Conservation (phyloP, 768 basidiomycete species). For the Lactarius quietus region DNA sequence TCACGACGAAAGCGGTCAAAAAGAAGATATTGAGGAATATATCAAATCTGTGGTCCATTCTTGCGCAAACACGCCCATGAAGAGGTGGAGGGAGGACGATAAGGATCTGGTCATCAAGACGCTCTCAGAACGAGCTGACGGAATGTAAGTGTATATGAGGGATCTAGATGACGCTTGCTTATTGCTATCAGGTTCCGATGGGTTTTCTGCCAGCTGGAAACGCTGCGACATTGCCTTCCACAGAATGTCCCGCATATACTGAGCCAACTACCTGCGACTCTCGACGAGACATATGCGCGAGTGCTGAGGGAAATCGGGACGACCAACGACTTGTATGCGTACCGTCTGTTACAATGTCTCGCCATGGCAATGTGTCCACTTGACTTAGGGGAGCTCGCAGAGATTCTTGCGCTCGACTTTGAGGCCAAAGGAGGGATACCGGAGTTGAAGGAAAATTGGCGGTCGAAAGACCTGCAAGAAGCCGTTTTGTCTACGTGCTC, state of each 20-base stretch:
- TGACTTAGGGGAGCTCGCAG: background rate
- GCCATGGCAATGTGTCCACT: background rate
- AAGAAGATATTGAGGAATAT: background rate
- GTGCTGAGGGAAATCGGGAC: background rate
- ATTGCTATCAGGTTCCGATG: background rate
- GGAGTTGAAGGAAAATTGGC: background rate
- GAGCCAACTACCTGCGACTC: background rate
- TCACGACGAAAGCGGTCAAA: background rate
- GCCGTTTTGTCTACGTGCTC: background rate
- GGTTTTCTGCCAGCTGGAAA: background rate
- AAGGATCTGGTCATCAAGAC: background rate
- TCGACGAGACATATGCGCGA: background rate
- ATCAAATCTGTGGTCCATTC: background rate
- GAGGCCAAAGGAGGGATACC: background rate
- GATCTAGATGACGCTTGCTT: background rate
- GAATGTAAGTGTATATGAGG: background rate
- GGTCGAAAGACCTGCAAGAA: background rate
- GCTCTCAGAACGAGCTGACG: background rate
- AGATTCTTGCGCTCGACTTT: background rate
- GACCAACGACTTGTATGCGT: background rate
- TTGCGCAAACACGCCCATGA: background rate
- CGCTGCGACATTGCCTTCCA: background rate
- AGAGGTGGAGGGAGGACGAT: background rate
- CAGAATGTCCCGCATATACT: background rate
- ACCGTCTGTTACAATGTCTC: background rate